A percentile compares a stretch with the other conserved stretches of the same genome.
Evolutionary conservation across 495 filamentous ascomycete genomes (phyloP).

Genomic region (Recurvomyces mirabilis): DNA sequence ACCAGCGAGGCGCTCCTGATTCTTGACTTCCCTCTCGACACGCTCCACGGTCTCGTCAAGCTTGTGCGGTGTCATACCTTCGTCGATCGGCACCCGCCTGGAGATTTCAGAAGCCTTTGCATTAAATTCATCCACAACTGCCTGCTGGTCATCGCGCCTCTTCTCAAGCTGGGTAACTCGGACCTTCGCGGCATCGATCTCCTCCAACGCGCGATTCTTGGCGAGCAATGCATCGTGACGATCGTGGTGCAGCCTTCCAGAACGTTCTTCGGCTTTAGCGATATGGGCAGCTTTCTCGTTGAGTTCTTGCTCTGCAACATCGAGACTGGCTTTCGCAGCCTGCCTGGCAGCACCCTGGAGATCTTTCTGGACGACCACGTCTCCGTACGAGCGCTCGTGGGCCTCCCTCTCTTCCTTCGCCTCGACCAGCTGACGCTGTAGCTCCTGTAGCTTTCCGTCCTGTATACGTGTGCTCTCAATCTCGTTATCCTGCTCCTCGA

Average conservation of each 20-base stretch:
- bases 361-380: conserved; percentile 42
- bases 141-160: conserved; percentile 37
- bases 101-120: conserved; percentile 47
- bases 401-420: conserved; percentile 39
- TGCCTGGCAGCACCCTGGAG: conserved; percentile 36
- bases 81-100: conserved; percentile 51
- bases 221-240: conserved; percentile 45
- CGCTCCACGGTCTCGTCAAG: conserved; percentile 54
- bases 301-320: conserved; percentile 29
- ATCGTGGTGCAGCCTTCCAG: conserved; percentile 42
- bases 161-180: conserved; percentile 37
- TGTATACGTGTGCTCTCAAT: conserved; percentile 48
- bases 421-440: conserved; percentile 44
- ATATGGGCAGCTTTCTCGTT: conserved; percentile 20
- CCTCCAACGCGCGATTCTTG: conserved; percentile 54
- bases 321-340: conserved; percentile 33
- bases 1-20: conserved; percentile 42
- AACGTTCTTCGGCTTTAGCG: conserved; percentile 30
- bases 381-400: conserved; percentile 40
- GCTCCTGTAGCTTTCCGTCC: conserved; percentile 49
- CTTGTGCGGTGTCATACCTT: conserved; percentile 51
- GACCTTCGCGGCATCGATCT: conserved; percentile 38
- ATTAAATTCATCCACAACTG: conserved; percentile 42
- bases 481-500: conserved; percentile 38
- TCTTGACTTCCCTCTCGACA: conserved; percentile 45